phyloP scores from a whole-genome alignment of 2,329 filamentous ascomycete genomes.

The Sphaerulina musiva region DNA sequence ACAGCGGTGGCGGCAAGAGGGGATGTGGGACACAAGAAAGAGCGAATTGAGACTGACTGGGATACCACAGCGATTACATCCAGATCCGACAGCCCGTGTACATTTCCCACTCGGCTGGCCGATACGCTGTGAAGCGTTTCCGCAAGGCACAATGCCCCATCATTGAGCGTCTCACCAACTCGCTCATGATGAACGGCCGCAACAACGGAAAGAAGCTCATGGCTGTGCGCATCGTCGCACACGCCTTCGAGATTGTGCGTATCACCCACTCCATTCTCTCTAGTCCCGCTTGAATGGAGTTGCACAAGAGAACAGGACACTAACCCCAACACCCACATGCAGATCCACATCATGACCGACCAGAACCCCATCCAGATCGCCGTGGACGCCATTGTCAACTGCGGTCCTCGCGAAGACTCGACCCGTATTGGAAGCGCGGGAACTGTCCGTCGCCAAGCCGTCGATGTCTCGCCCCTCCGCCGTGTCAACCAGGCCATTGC shows the following conservation, averaged over 20 bases:
- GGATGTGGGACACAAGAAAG: neutral
- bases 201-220: conserved; percentile 99
- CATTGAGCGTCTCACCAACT: conserved; percentile 99
- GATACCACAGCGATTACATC: conserved; percentile 80
- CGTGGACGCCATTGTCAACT: conserved; percentile 99
- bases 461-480: conserved; percentile 99
- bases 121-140: conserved; percentile 99
- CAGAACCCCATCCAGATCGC: conserved; percentile 99
- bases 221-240: conserved; percentile 98
- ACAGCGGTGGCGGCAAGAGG: neutral
- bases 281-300: neutral
- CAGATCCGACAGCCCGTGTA: conserved; percentile 99
- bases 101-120: conserved; percentile 96
- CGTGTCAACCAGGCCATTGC: conserved; percentile 99
- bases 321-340: conserved; percentile 17
- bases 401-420: conserved; percentile 98
- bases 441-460: conserved; percentile 99
- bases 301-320: conserved; percentile 1
- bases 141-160: conserved; percentile 99
- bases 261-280: neutral
- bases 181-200: conserved; percentile 99
- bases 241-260: conserved; percentile 99
- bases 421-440: conserved; percentile 99
- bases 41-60: conserved; percentile 26
- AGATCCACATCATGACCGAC: conserved; percentile 99